Evolutionary conservation across 106 monocot species (phyloP), one percentile per base, ranked within the genome.

Genomic region (Allium cepa): DNA sequence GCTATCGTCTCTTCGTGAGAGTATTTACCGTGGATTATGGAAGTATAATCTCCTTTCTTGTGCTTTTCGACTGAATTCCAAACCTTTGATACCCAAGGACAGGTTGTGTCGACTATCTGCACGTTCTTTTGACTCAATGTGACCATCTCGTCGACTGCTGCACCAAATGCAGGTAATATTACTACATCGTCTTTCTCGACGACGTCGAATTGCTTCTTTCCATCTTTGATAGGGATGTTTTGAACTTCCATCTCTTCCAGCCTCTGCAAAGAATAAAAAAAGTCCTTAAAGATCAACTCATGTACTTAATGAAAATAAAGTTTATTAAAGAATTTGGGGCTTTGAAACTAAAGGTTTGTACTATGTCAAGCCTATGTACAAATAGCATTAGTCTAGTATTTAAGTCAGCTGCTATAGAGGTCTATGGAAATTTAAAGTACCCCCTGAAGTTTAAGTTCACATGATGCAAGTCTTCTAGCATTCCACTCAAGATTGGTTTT

Each of bases 21-120:
- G 76, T 97, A 89, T 79, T 87, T 89, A 52, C 97, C 97, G 64
- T 97, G 97, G 67, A 97, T 97, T 60, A 97, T 92, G 46, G 97
- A 97, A 57, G 92, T 97, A 66, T 87, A 92, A 14, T 97, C 97
- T 26, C 84, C 75, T 76, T 89, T 92, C 71, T 97, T 97, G 75
- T 97, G 97, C 80, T 97, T 97, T 61, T 97, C 97, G 55, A 97
- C 97, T 63, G 70, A 82, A 66, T 89, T 92, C 97, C 97, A 97
- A 26, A 97, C 97, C 92, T 97, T 97, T 48, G 96, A 97, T 53
- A 97, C 97, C 97, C 97, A 97, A 67, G 97, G 97, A 76, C 97
- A 97, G 53, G 97, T 97, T 61, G 97, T 97, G 56, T 97, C 97
- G n/a, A 97, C 92, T 52, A 97, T 97, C 55, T 97, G 97, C 12